Base-by-base conservation (phyloP, 352 stramenopile species). In the Pythium apleroticum region DNA sequence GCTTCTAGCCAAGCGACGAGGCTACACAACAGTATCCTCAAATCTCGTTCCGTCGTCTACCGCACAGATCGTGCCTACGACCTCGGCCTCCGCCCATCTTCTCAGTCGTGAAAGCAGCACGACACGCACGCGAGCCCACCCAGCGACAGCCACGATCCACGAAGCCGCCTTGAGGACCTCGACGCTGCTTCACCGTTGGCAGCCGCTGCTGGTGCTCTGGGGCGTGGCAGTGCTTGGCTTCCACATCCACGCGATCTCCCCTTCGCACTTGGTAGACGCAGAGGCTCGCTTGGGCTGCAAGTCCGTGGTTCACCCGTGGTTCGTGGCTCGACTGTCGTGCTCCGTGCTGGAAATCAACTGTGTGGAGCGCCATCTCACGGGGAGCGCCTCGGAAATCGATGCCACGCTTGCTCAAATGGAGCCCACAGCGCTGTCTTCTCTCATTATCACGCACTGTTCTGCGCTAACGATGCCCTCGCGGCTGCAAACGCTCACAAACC, bases 361-460 rank as follows among this genome's bases (percentile, higher is more conserved):
- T 31, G 24, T 56, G 19, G 30, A 24, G 9, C 50, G 31, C 6
- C 20, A 41, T 15, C 53, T 67, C 52, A 35, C 31, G 5, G 60
- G 60, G 2, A 25, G 25, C 4, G 33, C n/a, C 19, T n/a, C 53
- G 20, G 60, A 67, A 41, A 45, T 72, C 46, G 60, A 60, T 50
- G 24, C 27, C 10, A 35, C 20, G 6, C 41, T 72, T 4, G 28
- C 24, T 1, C 10, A 49, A 7, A 24, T 72, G 4, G 48, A 60
- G 17, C 37, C 66, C 2, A 20, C 11, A 2, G 45, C 39, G 0
- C n/a, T 72, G n/a, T 52, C 24, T n/a, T 68, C 54, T 30, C 39
- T 72, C 30, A 72, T 68, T 46, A 58, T 72, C 28, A 52, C 59
- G 2, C 66, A 72, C 31, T 72, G 66, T 28, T 52, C 66, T 8